Evolutionary conservation across 495 filamentous ascomycete species (phyloP).

Genomic region (Immersiella caudata): DNA sequence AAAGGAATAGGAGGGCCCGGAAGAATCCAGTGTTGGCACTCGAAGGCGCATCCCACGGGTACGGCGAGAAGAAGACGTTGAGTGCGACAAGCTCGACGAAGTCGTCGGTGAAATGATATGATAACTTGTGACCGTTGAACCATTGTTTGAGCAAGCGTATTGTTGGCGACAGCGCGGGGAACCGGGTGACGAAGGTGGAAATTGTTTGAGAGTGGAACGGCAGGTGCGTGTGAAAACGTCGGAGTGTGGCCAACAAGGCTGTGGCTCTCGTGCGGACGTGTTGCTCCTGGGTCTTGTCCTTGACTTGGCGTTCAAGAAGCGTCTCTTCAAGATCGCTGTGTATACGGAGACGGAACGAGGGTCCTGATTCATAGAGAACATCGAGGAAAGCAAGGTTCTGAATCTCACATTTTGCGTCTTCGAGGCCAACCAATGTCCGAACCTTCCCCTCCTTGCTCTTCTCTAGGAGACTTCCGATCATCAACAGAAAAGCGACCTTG

Average conservation of each 20-base stretch:
- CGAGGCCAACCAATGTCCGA: slow-evolving; percentile 71
- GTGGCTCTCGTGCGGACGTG: slow-evolving; percentile 66
- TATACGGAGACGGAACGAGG: slow-evolving; percentile 68
- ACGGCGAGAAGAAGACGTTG: slow-evolving; percentile 76
- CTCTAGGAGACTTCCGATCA: slow-evolving; percentile 72
- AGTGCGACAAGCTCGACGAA: slow-evolving; percentile 79
- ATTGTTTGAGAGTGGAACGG: slow-evolving; percentile 83
- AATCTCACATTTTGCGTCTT: slow-evolving; percentile 66
- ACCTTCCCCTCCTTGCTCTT: slow-evolving; percentile 50
- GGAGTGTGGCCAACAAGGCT: slow-evolving; percentile 68
- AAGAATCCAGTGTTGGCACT: slow-evolving; percentile 81
- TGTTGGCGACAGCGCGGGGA: slow-evolving; percentile 78
- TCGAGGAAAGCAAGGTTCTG: slow-evolving; percentile 86
- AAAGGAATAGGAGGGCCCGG: slow-evolving; percentile 72
- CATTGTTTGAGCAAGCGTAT: slow-evolving; percentile 89
- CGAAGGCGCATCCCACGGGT: slow-evolving; percentile 78
- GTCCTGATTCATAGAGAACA: slow-evolving; percentile 68
- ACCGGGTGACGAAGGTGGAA: slow-evolving; percentile 74
- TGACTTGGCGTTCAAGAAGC: slow-evolving; percentile 75
- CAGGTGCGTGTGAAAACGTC: slow-evolving; percentile 67
- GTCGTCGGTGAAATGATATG: slow-evolving; percentile 73
- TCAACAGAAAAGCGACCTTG: slow-evolving; percentile 88
- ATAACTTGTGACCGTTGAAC: slow-evolving; percentile 83
- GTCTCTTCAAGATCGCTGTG: slow-evolving; percentile 82
- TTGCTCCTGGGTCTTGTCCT: slow-evolving; percentile 66